Conservation (phyloP, 129 eudicot species). For the Pulicaria dysenterica region DNA sequence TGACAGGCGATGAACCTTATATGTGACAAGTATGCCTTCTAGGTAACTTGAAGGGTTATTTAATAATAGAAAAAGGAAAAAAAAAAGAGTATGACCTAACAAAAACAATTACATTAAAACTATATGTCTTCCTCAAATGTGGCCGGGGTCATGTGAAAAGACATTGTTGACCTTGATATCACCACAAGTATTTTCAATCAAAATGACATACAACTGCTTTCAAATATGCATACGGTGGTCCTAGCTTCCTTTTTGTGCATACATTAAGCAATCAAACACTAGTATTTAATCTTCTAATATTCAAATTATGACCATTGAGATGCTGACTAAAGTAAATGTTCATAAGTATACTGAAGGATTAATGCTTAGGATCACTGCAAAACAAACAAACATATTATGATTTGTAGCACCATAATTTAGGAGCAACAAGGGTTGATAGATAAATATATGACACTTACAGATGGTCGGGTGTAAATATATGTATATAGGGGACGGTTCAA, state of each 20-base stretch:
- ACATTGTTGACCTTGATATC: constrained; percentile 25
- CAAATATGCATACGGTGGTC: background rate
- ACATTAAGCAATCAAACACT: constrained; percentile 12
- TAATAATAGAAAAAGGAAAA: background rate
- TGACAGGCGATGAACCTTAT: background rate
- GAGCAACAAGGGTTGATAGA: background rate
- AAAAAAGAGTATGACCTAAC: background rate
- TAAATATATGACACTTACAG: constrained; percentile 47
- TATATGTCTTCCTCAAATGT: constrained; percentile 9
- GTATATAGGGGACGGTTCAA: too few relatives aligned
- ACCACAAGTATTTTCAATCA: constrained; percentile 12
- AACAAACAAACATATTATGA: background rate
- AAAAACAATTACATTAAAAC: constrained; percentile 28
- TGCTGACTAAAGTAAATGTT: constrained; percentile 79
- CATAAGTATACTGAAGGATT: constrained; percentile 96
- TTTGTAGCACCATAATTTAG: background rate
- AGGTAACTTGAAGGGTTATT: background rate
- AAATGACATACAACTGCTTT: constrained; percentile 5
- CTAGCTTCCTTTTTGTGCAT: constrained; percentile 12
- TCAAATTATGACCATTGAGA: constrained; percentile 41
- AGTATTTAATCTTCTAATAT: constrained; percentile 23
- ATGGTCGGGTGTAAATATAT: constrained; percentile 72
- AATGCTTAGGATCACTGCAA: constrained; percentile 82
- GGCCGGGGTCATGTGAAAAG: constrained; percentile 13
- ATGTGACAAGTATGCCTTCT: background rate